A percentile compares a stretch with the other conserved stretches of the same genome.
Conservation (phyloP, 441 rosid genomes). For the Biscutella laevigata region DNA sequence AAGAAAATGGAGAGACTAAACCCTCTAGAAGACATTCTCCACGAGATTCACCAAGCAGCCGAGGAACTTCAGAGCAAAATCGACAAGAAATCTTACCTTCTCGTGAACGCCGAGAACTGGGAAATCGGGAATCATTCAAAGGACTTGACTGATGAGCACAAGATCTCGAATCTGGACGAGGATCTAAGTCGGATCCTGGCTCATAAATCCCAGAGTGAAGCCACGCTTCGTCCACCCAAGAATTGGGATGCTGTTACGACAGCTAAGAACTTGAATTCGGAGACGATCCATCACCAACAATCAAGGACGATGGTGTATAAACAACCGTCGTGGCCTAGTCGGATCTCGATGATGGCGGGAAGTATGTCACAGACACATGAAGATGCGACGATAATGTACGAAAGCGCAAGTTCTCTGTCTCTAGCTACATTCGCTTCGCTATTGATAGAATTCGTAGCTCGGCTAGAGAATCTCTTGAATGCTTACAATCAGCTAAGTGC, state of each 20-base stretch:
- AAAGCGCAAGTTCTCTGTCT: slow-evolving; percentile 67
- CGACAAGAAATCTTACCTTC: slow-evolving; percentile 45
- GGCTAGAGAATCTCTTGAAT: slow-evolving; percentile 57
- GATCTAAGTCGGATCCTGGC: slow-evolving; percentile 28
- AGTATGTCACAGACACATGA: slow-evolving; percentile 9
- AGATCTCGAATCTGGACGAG: slow-evolving; percentile 18
- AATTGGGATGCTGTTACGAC: slow-evolving; percentile 9
- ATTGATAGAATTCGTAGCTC: slow-evolving; percentile 75
- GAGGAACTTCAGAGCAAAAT: slow-evolving; percentile 49
- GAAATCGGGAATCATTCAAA: slow-evolving; percentile 33
- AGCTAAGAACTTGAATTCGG: slow-evolving; percentile 5
- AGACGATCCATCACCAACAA: not conserved
- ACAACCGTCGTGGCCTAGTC: slow-evolving; percentile 35
- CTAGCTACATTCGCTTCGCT: slow-evolving; percentile 69
- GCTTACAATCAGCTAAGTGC: slow-evolving; percentile 52
- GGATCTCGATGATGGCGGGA: slow-evolving; percentile 2
- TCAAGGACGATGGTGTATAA: slow-evolving; percentile 18
- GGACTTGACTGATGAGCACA: slow-evolving; percentile 18
- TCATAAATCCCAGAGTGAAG: slow-evolving; percentile 43
- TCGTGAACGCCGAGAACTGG: slow-evolving; percentile 52
- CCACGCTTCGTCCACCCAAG: slow-evolving; percentile 31
- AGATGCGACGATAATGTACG: slow-evolving; percentile 36
- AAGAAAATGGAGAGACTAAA: slow-evolving; percentile 54
- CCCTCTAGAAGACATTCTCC: slow-evolving; percentile 32
- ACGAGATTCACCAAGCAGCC: slow-evolving; percentile 50